Conservation (phyloP, 352 stramenopile species). For the Aphanomyces cochlioides region DNA sequence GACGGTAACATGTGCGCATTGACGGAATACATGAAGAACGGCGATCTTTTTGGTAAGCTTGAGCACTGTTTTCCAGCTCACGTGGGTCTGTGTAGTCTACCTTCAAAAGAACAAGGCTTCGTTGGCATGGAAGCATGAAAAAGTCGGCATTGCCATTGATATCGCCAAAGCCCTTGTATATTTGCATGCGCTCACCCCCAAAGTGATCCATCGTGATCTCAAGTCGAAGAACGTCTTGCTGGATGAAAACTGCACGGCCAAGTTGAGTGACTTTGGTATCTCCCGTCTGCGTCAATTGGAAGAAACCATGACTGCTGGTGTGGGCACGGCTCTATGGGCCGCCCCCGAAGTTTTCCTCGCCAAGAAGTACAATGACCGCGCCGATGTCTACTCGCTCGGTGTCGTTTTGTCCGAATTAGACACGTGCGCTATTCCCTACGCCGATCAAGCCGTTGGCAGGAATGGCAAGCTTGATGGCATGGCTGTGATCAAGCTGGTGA, state of each 20-base stretch:
- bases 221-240: slow-evolving; percentile 84
- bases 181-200: slow-evolving; percentile 65
- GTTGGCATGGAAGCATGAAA: slow-evolving; percentile 81
- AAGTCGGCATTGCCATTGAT: slow-evolving; percentile 85
- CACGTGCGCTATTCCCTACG: slow-evolving; percentile 19
- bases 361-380: slow-evolving; percentile 21
- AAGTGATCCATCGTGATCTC: slow-evolving; percentile 81
- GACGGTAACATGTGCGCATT: slow-evolving; percentile 38
- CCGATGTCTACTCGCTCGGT: slow-evolving; percentile 29
- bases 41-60: slow-evolving; percentile 93
- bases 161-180: slow-evolving; percentile 66
- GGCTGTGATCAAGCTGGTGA: slow-evolving; percentile 84
- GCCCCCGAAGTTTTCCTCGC: slow-evolving; percentile 11
- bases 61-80: slow-evolving; percentile 93
- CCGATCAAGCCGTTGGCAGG: slow-evolving; percentile 13
- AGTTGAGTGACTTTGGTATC: slow-evolving; percentile 31
- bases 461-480: slow-evolving; percentile 73
- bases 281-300: slow-evolving; percentile 19
- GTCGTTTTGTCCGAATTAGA: slow-evolving; percentile 24
- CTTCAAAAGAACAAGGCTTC: slow-evolving; percentile 49
- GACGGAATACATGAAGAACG: slow-evolving; percentile 84
- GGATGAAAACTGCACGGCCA: slow-evolving; percentile 11
- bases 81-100: slow-evolving; percentile 88
- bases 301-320: slow-evolving; percentile 29
- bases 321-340: slow-evolving; percentile 20